Conservation (phyloP, 345 rosid genomes). For the Populus ilicifolia region DNA sequence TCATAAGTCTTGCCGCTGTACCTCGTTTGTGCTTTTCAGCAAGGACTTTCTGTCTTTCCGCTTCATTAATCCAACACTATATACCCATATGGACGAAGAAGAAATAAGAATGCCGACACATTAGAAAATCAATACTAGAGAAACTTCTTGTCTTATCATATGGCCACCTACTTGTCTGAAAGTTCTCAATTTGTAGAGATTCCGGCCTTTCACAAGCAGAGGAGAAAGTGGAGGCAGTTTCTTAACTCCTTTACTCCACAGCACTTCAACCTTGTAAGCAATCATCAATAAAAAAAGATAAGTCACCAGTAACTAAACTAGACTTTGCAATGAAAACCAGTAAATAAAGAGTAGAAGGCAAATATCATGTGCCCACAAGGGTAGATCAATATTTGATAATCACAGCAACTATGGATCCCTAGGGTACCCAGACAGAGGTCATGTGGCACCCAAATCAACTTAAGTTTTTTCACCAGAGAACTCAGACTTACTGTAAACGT, state of each 20-base stretch:
- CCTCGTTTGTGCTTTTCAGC: conserved; percentile 65
- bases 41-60: conserved; percentile 43
- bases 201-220: conserved; percentile 61
- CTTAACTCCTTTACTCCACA: conserved; percentile 56
- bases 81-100: neutral
- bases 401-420: neutral
- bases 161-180: conserved; percentile 44
- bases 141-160: neutral
- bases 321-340: neutral
- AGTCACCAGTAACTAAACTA: conserved; percentile 10
- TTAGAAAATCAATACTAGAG: neutral
- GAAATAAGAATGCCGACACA: conserved; percentile 5
- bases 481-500: conserved; percentile 51
- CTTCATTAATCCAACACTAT: conserved; percentile 51
- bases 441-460: neutral
- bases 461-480: neutral
- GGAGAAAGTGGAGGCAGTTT: conserved; percentile 54
- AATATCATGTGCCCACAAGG: neutral
- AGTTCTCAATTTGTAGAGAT: conserved; percentile 55
- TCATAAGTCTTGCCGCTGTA: conserved; percentile 48
- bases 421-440: conserved; percentile 1
- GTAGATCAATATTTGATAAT: neutral
- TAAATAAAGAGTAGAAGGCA: neutral
- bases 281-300: conserved; percentile 11
- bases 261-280: conserved; percentile 51